phyloP scores from a whole-genome alignment of 2,329 filamentous ascomycete species.

The Calonectria pseudoturangicola region DNA sequence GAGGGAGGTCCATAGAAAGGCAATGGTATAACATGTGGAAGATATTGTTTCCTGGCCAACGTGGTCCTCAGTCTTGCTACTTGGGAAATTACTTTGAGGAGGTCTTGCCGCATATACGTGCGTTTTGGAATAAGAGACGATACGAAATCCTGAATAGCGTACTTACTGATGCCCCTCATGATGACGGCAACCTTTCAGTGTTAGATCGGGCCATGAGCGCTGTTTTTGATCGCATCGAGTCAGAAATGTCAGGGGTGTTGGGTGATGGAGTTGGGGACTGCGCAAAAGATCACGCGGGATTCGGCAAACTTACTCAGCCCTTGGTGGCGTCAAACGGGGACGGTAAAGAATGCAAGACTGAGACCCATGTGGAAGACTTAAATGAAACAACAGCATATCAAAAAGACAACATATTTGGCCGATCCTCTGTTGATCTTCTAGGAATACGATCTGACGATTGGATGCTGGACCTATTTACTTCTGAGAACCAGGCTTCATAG shows the following conservation, averaged over 20 bases:
- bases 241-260: not conserved
- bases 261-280: too few relatives aligned
- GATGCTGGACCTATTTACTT: not conserved
- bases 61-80: not conserved
- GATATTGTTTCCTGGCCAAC: not conserved
- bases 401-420: not conserved
- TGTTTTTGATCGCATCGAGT: not conserved
- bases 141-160: not conserved
- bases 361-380: too few relatives aligned
- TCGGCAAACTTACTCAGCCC: too few relatives aligned
- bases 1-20: not conserved
- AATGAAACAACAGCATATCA: not conserved
- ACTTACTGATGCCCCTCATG: not conserved
- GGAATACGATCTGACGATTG: not conserved
- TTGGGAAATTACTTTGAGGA: constrained; percentile 8
- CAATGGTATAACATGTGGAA: constrained; percentile 21
- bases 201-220: not conserved
- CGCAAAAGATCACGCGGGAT: too few relatives aligned
- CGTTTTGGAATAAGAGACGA: not conserved
- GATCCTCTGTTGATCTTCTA: not conserved
- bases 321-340: not conserved
- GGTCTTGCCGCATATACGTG: not conserved
- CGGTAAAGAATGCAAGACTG: not conserved
- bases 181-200: not conserved
- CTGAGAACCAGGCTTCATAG: not conserved